Evolutionary conservation across 1,284 basidiomycete genomes (phyloP).

Genomic region (Schizophyllum commune): DNA sequence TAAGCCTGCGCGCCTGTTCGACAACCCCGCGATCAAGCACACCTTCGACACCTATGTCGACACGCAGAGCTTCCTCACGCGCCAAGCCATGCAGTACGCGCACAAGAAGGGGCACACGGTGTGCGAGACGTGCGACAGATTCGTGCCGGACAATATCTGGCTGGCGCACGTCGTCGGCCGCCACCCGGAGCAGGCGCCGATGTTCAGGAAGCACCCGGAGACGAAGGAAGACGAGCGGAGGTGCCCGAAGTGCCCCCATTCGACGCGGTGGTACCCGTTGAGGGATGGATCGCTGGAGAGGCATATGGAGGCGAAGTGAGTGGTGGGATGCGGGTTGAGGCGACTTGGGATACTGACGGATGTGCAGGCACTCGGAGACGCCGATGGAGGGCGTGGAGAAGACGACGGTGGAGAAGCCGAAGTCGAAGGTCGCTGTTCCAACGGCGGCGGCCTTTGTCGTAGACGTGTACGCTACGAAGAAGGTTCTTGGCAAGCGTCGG

Average conservation of each 20-base stretch:
- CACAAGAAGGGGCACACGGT: neutral
- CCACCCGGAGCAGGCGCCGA: neutral
- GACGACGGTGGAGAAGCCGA: neutral
- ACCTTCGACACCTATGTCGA: neutral
- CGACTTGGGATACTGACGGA: neutral
- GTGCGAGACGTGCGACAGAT: neutral
- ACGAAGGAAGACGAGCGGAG: neutral
- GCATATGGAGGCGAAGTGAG: neutral
- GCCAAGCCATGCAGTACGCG: neutral
- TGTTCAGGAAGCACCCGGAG: neutral
- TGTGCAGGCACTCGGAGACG: neutral
- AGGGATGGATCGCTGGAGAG: neutral
- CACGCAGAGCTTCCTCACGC: neutral
- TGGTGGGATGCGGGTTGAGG: neutral
- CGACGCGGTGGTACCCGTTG: neutral
- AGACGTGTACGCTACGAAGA: neutral
- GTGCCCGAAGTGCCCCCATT: neutral
- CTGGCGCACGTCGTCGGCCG: neutral
- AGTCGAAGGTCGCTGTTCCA: neutral
- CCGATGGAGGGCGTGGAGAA: neutral
- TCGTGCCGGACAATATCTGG: neutral
- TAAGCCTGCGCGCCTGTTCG: neutral
- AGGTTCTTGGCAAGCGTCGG: neutral
- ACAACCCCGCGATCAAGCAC: neutral
- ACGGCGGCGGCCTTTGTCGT: neutral